Percentiles rank a stretch among this genome's conserved stretches.
These are phyloP conservation scores for Penicillium capsulatum DNA, from an alignment of 2,329 filamentous ascomycete genomes.

Conservation along the genomic window DNA sequence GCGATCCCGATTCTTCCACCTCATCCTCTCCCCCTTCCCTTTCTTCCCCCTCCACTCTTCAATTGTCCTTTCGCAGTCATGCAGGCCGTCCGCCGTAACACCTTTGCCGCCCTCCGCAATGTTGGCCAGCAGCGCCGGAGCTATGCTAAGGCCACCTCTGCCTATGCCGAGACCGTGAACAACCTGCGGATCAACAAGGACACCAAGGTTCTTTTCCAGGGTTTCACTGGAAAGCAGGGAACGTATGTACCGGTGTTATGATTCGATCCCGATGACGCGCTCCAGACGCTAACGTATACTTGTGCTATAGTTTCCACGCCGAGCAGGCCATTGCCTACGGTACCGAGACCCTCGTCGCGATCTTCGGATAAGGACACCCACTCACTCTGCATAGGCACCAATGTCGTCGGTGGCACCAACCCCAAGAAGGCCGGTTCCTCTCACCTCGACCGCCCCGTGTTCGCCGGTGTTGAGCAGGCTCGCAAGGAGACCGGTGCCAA, in stretches of 20 bases:
- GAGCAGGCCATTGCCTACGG: conserved; percentile 98
- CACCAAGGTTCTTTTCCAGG: conserved; percentile 94
- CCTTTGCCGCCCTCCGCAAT: conserved; percentile 64
- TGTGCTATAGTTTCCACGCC: conserved; percentile 75
- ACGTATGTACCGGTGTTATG: conserved; percentile 59
- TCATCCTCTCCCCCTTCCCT: conserved; percentile 19
- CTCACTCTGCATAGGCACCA: conserved; percentile 64
- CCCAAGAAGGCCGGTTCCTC: conserved; percentile 93
- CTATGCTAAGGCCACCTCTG: conserved; percentile 68
- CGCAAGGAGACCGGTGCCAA: conserved; percentile 86
- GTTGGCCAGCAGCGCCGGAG: conserved; percentile 60
- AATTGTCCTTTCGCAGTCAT: conserved; percentile 47
- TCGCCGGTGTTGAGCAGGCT: conserved; percentile 81
- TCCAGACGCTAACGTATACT: conserved; percentile 29
- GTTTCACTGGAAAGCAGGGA: conserved; percentile 96
- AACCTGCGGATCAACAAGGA: conserved; percentile 92
- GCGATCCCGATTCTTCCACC: conserved; percentile 26
- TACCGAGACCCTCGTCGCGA: conserved; percentile 45
- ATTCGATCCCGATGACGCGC: conserved; percentile 15
- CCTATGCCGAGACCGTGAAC: conserved; percentile 67
- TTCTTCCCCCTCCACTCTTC: conserved; percentile 17
- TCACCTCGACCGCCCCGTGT: conserved; percentile 90
- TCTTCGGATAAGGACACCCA: conserved; percentile 12
- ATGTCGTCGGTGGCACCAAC: conserved; percentile 97
- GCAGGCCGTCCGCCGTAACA: conserved; percentile 77